Evolutionary conservation across 2,329 filamentous ascomycete genomes (phyloP).

Genomic region (Hirsutella minnesotensis): DNA sequence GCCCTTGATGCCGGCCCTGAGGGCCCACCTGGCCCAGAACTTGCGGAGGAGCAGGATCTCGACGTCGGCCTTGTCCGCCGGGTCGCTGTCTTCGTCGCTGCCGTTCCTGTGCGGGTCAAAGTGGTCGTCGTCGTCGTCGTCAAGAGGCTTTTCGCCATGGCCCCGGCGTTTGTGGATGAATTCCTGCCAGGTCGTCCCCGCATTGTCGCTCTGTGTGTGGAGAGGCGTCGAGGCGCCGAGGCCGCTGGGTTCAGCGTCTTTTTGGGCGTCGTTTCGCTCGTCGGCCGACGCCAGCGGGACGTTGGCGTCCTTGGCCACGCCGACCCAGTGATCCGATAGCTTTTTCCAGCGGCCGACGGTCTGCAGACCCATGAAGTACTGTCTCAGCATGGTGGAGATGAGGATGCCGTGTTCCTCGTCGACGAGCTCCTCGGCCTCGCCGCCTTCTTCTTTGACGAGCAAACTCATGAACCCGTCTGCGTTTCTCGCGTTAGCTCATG

Average conservation of each 20-base stretch:
- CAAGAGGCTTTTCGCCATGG: constrained; percentile 18
- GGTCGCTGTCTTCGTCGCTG: constrained; percentile 19
- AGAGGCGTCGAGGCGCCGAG: background rate
- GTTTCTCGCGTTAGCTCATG: background rate
- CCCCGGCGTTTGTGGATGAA: constrained; percentile 25
- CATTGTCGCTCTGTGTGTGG: constrained; percentile 7
- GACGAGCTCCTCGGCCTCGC: constrained; percentile 64
- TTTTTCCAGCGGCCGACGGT: constrained; percentile 70
- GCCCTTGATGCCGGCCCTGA: constrained; percentile 49
- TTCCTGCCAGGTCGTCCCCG: constrained; percentile 19
- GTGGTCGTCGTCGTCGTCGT: constrained; percentile 31
- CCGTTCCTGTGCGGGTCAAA: constrained; percentile 14
- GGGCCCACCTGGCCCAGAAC: constrained; percentile 63
- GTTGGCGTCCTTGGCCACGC: constrained; percentile 51
- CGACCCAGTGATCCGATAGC: constrained; percentile 58
- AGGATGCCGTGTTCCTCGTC: constrained; percentile 79
- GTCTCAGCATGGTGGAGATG: constrained; percentile 74
- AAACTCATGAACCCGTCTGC: constrained; percentile 67
- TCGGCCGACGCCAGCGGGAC: constrained; percentile 15
- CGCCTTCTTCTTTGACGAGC: constrained; percentile 65
- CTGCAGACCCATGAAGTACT: constrained; percentile 82
- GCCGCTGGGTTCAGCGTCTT: background rate
- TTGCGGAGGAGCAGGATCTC: constrained; percentile 55
- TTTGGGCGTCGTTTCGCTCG: constrained; percentile 23
- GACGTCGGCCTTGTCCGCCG: constrained; percentile 31